Percentiles rank a stretch among this genome's conserved stretches.
These are phyloP conservation scores for Herpetomonas tarakana DNA, from an alignment of 208 protist species.

Conservation along the genomic window DNA sequence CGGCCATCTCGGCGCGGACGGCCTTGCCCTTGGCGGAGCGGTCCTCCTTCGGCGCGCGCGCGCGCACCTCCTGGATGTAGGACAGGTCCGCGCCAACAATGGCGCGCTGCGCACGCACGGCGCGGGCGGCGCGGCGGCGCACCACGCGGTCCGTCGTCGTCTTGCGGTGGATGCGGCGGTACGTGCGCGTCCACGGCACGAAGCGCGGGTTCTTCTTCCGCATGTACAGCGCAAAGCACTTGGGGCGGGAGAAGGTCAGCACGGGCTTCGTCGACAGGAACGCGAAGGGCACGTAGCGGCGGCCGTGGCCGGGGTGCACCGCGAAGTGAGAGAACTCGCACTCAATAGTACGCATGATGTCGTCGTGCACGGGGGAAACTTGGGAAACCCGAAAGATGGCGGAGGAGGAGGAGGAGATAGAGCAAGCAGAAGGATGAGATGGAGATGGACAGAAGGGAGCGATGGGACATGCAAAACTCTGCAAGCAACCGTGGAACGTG, in stretches of 20 bases:
- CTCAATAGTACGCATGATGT: constrained; percentile 87
- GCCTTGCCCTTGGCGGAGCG: constrained; percentile 89
- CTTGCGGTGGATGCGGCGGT: constrained; percentile 93
- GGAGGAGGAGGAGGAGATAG: constrained; percentile 5
- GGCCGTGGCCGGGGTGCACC: constrained; percentile 93
- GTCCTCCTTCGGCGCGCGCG: constrained; percentile 65
- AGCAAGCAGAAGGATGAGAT: constrained; percentile 13
- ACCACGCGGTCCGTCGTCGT: constrained; percentile 78
- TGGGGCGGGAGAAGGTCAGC: constrained; percentile 88
- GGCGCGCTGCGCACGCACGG: constrained; percentile 72
- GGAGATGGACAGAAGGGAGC: too few relatives aligned
- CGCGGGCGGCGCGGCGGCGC: constrained; percentile 76
- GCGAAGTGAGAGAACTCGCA: constrained; percentile 93
- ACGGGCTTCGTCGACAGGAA: constrained; percentile 94
- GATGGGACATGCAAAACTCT: too few relatives aligned
- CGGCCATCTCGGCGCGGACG: constrained; percentile 83
- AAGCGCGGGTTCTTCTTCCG: constrained; percentile 95
- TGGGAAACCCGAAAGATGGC: constrained; percentile 6
- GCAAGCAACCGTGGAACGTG: too few relatives aligned
- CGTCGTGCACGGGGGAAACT: constrained; percentile 11
- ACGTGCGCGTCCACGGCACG: constrained; percentile 91
- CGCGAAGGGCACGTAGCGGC: constrained; percentile 91
- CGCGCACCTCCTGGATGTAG: constrained; percentile 88
- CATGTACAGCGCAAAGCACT: constrained; percentile 92
- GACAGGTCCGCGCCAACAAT: constrained; percentile 88